phyloP scores from a whole-genome alignment of 225 moss, liverwort and hornwort species.

The Marchantia paleacea region DNA sequence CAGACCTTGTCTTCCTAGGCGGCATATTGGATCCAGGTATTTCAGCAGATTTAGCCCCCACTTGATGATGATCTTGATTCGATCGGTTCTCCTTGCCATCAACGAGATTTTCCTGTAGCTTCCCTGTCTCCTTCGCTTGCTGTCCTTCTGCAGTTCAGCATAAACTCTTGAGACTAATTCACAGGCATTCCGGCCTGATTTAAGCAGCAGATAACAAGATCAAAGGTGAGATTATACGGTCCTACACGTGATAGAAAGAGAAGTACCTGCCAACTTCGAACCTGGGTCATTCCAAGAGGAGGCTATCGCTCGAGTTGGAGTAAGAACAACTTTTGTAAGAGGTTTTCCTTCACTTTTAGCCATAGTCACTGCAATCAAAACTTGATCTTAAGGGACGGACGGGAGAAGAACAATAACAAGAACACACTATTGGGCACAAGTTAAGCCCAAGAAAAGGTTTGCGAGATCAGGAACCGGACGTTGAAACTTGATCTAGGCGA shows the following conservation, averaged over 20 bases:
- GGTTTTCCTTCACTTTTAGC: slow-evolving; percentile 20
- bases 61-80: not conserved
- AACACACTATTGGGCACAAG: no score
- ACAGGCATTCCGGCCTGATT: not conserved
- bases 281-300: not conserved
- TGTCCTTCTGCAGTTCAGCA: not conserved
- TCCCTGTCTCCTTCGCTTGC: slow-evolving; percentile 2
- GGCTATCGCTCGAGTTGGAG: not conserved
- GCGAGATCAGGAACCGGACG: not conserved
- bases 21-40: not conserved
- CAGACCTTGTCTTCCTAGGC: slow-evolving; percentile 24
- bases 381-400: not conserved
- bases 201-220: not conserved
- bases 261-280: slow-evolving; percentile 16
- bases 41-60: not conserved
- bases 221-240: not conserved
- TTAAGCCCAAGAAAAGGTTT: no score
- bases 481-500: not conserved
- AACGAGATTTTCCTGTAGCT: not conserved
- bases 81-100: not conserved
- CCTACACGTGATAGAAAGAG: no score
- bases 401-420: no score
- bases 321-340: not conserved
- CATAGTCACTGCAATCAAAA: slow-evolving; percentile 14
- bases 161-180: not conserved